Percentiles rank a stretch among this genome's conserved stretches.
Evolutionary conservation across 306 rosid species (phyloP).

Genomic region (Senna tora): DNA sequence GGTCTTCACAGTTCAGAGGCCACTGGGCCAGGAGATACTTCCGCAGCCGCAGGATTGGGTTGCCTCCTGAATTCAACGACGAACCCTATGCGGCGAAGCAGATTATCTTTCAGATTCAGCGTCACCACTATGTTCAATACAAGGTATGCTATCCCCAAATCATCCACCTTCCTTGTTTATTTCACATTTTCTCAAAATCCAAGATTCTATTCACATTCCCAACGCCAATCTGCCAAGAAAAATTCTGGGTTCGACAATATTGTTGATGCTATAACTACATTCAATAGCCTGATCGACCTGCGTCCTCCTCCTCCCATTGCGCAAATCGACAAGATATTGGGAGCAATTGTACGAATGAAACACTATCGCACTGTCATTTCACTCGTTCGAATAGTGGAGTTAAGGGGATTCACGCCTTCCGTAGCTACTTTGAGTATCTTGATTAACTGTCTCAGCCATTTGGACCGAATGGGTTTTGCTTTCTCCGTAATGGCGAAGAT

Average conservation of each 20-base stretch:
- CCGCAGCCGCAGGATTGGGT: neutral
- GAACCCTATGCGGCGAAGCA: neutral
- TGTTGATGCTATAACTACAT: slow-evolving; percentile 33
- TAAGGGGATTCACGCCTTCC: slow-evolving; percentile 30
- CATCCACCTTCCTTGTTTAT: slow-evolving; percentile 23
- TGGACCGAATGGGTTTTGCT: slow-evolving; percentile 37
- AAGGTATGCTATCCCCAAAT: slow-evolving; percentile 42
- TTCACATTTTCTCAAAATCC: slow-evolving; percentile 16
- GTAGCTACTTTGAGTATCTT: slow-evolving; percentile 41
- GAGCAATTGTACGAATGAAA: slow-evolving; percentile 38
- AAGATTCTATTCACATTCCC: slow-evolving; percentile 34
- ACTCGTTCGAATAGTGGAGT: slow-evolving; percentile 30
- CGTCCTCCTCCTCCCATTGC: slow-evolving; percentile 33
- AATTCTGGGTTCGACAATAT: slow-evolving; percentile 23
- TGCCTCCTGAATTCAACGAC: neutral
- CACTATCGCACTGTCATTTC: slow-evolving; percentile 43
- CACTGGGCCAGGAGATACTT: neutral
- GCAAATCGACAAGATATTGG: slow-evolving; percentile 36
- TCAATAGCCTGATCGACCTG: slow-evolving; percentile 24
- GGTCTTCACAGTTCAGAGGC: no score
- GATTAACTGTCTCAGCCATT: slow-evolving; percentile 44
- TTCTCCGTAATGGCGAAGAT: slow-evolving; percentile 41
- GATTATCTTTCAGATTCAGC: neutral
- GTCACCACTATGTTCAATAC: slow-evolving; percentile 30
- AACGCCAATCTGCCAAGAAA: slow-evolving; percentile 3